Evolutionary conservation across 2,329 filamentous ascomycete species (phyloP).

Genomic region (Aspergillus chevalieri): DNA sequence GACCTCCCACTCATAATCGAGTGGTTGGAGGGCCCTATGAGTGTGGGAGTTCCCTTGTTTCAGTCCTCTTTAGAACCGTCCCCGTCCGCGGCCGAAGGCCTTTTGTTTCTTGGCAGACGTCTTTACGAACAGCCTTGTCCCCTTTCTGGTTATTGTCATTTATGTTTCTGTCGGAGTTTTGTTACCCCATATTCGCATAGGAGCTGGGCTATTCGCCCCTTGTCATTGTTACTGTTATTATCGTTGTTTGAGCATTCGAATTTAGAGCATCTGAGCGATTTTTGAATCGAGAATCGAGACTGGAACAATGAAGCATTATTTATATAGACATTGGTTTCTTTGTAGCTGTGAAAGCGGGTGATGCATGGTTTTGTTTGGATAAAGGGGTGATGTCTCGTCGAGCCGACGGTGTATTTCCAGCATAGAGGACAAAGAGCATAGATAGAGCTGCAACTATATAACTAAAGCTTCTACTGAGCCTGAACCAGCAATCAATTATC

Average conservation of each 20-base stretch:
- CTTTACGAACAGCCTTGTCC: not conserved
- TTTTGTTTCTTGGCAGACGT: not conserved
- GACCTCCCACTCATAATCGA: not conserved
- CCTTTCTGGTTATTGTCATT: not conserved
- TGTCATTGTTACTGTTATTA: no score
- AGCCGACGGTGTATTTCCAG: not conserved
- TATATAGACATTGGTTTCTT: not conserved
- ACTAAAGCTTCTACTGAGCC: no score
- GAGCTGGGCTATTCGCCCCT: not conserved
- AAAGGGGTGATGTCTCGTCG: not conserved
- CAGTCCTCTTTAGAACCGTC: not conserved
- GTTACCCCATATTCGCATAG: not conserved
- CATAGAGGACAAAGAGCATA: not conserved
- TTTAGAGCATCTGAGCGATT: not conserved
- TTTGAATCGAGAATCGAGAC: not conserved
- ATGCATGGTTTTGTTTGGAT: not conserved
- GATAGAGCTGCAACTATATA: not conserved
- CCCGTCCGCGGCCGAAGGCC: conserved; percentile 1
- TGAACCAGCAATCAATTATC: no score
- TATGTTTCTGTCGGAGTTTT: not conserved
- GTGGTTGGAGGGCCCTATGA: not conserved
- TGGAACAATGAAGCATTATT: not conserved
- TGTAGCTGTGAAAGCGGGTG: not conserved
- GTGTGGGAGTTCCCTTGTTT: not conserved
- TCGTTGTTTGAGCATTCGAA: not conserved